Evolutionary conservation across 805 yeast species (phyloP), one percentile per base, ranked within the genome.

Genomic region (Sugiyamaella lignohabitans): DNA sequence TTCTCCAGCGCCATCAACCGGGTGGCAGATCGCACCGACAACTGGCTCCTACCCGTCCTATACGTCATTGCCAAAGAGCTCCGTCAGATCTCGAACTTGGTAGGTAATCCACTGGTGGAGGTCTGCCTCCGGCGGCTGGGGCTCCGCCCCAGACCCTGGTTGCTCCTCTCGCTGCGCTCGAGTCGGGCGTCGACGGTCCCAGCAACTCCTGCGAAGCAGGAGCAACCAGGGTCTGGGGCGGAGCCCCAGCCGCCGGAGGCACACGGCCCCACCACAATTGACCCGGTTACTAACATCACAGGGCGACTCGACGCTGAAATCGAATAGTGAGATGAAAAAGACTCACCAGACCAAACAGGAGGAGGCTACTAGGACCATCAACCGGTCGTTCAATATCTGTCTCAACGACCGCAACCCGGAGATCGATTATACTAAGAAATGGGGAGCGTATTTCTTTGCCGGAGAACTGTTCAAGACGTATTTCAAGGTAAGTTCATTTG

Each of bases 21-120:
- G 2, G 93, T 86, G 4, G 95, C 96, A 38, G 91, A 82, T 57
- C 83, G 85, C 22, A 84, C 80, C 57, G 87, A 71, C 6, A 93
- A 82, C 66, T 87, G 96, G 64, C 48, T 60, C 17, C 47, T 60
- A 24, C 61, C 64, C 2, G 57, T 54, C 4, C 39, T 65, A 40
- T 59, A 48, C 41, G 43, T 54, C 1, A 58, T 62, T 3, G 55
- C 61, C 20, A 43, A 51, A 16, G 62, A 64, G 34, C 51, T 64
- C 17, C 53, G 63, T 20, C 54, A 52, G 38, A 40, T 62, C 21
- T 58, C 68, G 1, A 43, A 58, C 8, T 50, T 56, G 43, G 62
- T 53, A 38, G 53, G 43, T 40, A n/a, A n/a, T n/a, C n/a, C n/a
- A n/a, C n/a, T n/a, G n/a, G n/a, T n/a, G n/a, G n/a, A n/a, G n/a